phyloP scores from a whole-genome alignment of 305 asterid species.

The Vinca major region DNA sequence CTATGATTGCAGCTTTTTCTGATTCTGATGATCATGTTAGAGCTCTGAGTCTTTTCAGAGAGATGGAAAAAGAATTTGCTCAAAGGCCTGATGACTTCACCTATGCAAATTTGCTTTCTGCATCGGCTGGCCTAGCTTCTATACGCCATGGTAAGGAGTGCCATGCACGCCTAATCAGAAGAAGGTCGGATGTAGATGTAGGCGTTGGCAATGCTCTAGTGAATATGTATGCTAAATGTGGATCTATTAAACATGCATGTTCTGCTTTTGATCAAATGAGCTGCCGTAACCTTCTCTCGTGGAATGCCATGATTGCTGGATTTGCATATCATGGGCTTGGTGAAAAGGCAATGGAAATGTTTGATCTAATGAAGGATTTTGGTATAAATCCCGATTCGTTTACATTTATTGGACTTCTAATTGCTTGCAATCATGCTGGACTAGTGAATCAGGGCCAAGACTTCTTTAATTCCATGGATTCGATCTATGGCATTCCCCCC shows the following conservation, averaged over 20 bases:
- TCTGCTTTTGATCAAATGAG: slow-evolving; percentile 38
- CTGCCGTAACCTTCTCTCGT: slow-evolving; percentile 46
- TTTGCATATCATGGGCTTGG: slow-evolving; percentile 57
- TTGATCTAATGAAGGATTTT: slow-evolving; percentile 33
- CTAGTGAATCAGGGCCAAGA: slow-evolving; percentile 44
- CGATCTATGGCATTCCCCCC: slow-evolving; percentile 32
- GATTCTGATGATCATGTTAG: slow-evolving; percentile 41
- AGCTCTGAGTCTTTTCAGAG: slow-evolving; percentile 43
- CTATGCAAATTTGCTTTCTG: slow-evolving; percentile 52
- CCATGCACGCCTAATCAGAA: slow-evolving; percentile 48
- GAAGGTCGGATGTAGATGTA: slow-evolving; percentile 35
- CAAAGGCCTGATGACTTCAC: slow-evolving; percentile 44
- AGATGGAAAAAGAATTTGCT: slow-evolving; percentile 31
- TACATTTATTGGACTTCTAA: slow-evolving; percentile 52
- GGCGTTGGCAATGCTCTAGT: slow-evolving; percentile 54
- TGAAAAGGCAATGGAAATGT: slow-evolving; percentile 31
- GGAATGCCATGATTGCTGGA: slow-evolving; percentile 62
- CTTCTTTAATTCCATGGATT: slow-evolving; percentile 35
- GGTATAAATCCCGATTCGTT: slow-evolving; percentile 48
- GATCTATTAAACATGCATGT: slow-evolving; percentile 29
- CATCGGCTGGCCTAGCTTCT: slow-evolving; percentile 50
- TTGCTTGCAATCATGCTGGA: slow-evolving; percentile 67
- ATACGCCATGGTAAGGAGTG: slow-evolving; percentile 47
- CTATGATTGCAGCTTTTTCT: slow-evolving; percentile 43
- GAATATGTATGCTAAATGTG: slow-evolving; percentile 75